Percentiles rank a stretch among this genome's conserved stretches.
These are phyloP conservation scores for Didymella pomorum DNA, from an alignment of 2,329 filamentous ascomycete species.

Conservation along the genomic window DNA sequence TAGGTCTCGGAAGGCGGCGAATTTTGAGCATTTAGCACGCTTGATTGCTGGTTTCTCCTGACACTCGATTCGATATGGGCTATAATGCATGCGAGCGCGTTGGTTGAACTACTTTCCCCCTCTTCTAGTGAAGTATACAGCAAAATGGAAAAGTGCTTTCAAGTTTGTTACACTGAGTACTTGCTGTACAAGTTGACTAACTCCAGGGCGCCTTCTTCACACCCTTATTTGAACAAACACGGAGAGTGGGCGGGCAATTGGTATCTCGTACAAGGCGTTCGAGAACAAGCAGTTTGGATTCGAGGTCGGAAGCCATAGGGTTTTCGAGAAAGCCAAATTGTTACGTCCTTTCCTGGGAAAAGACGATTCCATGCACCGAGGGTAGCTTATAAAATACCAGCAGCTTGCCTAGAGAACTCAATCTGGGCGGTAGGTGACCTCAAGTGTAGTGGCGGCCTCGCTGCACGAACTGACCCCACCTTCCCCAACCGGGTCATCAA, in stretches of 20 bases:
- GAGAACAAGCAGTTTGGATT: neutral
- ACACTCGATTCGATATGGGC: neutral
- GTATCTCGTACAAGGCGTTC: neutral
- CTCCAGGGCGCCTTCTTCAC: neutral
- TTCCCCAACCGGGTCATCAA: neutral
- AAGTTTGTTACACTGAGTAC: neutral
- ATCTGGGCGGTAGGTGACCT: neutral
- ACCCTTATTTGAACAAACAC: neutral
- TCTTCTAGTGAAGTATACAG: neutral
- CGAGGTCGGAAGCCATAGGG: neutral
- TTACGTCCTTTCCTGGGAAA: too few species aligned
- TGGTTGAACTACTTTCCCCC: neutral
- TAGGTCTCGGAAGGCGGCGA: neutral
- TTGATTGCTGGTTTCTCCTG: neutral
- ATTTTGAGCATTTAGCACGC: neutral
- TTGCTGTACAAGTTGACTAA: neutral
- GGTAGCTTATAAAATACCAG: too few species aligned
- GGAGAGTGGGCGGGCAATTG: neutral
- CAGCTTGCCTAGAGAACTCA: too few species aligned
- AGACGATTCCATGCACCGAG: too few species aligned
- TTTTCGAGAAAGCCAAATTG: neutral
- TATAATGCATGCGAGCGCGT: neutral
- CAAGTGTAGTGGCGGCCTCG: neutral
- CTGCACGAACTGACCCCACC: neutral
- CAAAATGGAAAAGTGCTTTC: slow-evolving; percentile 1